Percentiles rank a stretch among this genome's conserved stretches.
phyloP scores from a whole-genome alignment of 148 eudicot genomes.

The Camellia sinensis region DNA sequence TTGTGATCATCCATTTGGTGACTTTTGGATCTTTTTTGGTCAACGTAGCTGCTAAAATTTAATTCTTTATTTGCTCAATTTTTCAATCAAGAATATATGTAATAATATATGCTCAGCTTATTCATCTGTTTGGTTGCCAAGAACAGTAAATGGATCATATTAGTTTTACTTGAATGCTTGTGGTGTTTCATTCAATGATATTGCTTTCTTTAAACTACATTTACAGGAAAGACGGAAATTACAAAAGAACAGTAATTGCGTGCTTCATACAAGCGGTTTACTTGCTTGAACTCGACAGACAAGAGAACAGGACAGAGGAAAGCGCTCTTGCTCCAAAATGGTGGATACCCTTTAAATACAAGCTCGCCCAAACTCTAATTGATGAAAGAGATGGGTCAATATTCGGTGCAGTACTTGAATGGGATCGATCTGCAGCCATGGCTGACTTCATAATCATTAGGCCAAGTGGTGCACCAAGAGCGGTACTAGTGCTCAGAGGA shows the following conservation, averaged over 20 bases:
- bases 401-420: conserved; percentile 78
- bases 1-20: background rate
- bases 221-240: conserved; percentile 81
- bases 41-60: background rate
- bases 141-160: background rate
- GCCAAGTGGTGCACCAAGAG: conserved; percentile 87
- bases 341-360: conserved; percentile 89
- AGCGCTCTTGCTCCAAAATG: conserved; percentile 78
- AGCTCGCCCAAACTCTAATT: conserved; percentile 55
- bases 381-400: conserved; percentile 84
- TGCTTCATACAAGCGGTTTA: conserved; percentile 97
- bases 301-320: conserved; percentile 63
- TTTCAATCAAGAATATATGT: background rate
- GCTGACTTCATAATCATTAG: conserved; percentile 64
- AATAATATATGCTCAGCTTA: background rate
- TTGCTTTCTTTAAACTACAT: background rate
- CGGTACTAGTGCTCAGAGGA: conserved; percentile 73
- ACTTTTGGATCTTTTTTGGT: background rate
- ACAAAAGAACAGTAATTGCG: conserved; percentile 88
- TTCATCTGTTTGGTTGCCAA: conserved; percentile 10
- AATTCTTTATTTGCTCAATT: background rate
- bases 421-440: conserved; percentile 81
- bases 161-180: background rate
- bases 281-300: conserved; percentile 81
- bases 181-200: background rate